Evolutionary conservation across 768 basidiomycete genomes (phyloP), one percentile per base, ranked within the genome.

Genomic region (Termitomyces sp.): DNA sequence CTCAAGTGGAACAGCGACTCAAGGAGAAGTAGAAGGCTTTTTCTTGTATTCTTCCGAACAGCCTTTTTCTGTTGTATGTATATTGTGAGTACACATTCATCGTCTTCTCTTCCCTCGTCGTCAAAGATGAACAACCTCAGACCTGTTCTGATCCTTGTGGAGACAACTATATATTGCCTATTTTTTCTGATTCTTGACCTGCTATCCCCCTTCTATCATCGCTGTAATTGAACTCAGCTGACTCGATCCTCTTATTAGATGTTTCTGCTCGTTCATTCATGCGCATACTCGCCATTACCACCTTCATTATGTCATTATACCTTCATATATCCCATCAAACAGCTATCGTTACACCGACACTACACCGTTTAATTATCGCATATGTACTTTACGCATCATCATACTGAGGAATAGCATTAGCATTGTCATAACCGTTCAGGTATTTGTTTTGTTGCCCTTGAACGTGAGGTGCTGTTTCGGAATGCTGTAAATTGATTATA

Each of bases 141-240:
- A 87, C 84, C 84, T 86, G 83, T 85, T 84, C 84, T 82, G 83
- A 80, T 67, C 65, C 69, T 72, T 76, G 71, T 83, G 80, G 78
- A 79, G 83, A 84, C 66, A 80, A 80, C 69, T 62, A 61, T 59
- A 68, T 76, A 83, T 85, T 83, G 82, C 82, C 79, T 82, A 73
- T 76, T 73, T 68, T 70, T 56, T n/a, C 52, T 62, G 44, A 51
- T 32, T 18, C 34, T 36, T 47, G 27, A 53, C 47, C 18, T 55
- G 10, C 16, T 27, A 24, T 44, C 26, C 43, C 16, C 46, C 44
- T 24, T n/a, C n/a, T n/a, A n/a, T n/a, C n/a, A 22, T 34, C 34
- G 7, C n/a, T 34, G 13, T 18, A 6, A 16, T 6, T 33, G 24
- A 36, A 32, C 46, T 27, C 22, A 10, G 32, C 52, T 62, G 44